Base-by-base conservation (phyloP, 352 stramenopile species). In the Globisporangium yorkense region DNA sequence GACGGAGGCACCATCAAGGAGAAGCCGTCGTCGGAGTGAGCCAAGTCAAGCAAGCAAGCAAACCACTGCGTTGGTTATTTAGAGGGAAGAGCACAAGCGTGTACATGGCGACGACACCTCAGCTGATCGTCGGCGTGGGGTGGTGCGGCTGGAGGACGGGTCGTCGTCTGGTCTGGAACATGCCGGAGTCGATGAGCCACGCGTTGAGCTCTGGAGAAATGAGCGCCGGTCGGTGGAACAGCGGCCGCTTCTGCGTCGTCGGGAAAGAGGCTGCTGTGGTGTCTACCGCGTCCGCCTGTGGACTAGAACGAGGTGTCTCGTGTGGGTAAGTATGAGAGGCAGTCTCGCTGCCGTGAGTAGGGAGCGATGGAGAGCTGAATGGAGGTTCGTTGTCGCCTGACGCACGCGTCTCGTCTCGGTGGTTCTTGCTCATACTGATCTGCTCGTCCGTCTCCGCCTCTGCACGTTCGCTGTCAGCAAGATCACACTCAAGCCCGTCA, bases 151-250 rank as follows among this genome's bases (percentile, higher is more conserved):
- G 8, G 24, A 20, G 41, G 5, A 46, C 35, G 16, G 40, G 52
- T 16, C 29, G 60, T 13, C 24, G 43, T 15, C 54, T 70, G 46
- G 71, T 84, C 8, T 60, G 61, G 58, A 88, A 87, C 51, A 89
- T 65, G 3, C 72, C 68, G 0, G 75, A 77, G 37, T 45, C 56
- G 10, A 84, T 29, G 13, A 88, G 72, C 75, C 75, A 87, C 31
- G 50, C 21, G 20, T 70, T 66, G 33, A 88, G 64, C 57, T 87
- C 77, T 0, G 75, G 68, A 4, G 76, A 87, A 65, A 88, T 85
- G 72, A 72, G 84, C 53, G 75, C 80, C 18, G 77, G 71, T 35
- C 75, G 74, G 64, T 86, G 75, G 51, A 72, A 66, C n/a, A 68
- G 59, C 40, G 65, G 63, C 20, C 54, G 51, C 33, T 65, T 66